Base-by-base conservation (phyloP, 805 yeast genomes). In the Hanseniaspora meyeri region DNA sequence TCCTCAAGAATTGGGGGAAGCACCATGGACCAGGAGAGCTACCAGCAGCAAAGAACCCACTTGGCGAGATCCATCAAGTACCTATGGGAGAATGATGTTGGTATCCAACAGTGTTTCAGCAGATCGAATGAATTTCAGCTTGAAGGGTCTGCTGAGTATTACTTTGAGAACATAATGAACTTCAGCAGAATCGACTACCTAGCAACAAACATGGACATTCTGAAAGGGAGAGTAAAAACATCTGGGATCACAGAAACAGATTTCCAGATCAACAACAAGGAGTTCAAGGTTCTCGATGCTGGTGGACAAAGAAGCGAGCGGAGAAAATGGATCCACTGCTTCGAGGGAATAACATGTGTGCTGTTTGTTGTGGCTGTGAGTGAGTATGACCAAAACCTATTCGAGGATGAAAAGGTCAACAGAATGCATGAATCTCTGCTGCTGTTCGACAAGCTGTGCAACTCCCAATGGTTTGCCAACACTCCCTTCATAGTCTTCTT, bases 251-350 rank as follows among this genome's bases (percentile, higher is more conserved):
- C 95, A 1, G 96, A 91, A 67, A 85, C 93, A 6, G 78, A 75
- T 55, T 90, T 93, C 70, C 74, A 75, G 57, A 80, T 91, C 59
- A 79, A 81, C 10, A 75, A 80, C 2, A 77, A 81, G 49, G 79
- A 75, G 60, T 83, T 90, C 66, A 82, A 81, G 64, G 87, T 93
- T 43, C 72, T 89, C 46, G 98, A 93, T 74, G 97, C 96, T 4
- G 98, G 98, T 54, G 98, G 98, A 1, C 97, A 90, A 70, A 72
- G 96, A 59, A 80, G 87, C 20, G 97, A 90, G 67, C 76, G 97
- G 59, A 81, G 84, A 62, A 90, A 90, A 67, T 90, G 97, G 97
- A 86, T 90, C 60, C 96, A 89, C 65, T 87, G 95, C 65, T 90
- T 90, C 69, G 93, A 90, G 64, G 87, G 85, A 60, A 86, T 91